Percentiles rank a stretch among this genome's conserved stretches.
phyloP scores from a whole-genome alignment of 495 filamentous ascomycete species.

The Ascodesmis nigricans region DNA sequence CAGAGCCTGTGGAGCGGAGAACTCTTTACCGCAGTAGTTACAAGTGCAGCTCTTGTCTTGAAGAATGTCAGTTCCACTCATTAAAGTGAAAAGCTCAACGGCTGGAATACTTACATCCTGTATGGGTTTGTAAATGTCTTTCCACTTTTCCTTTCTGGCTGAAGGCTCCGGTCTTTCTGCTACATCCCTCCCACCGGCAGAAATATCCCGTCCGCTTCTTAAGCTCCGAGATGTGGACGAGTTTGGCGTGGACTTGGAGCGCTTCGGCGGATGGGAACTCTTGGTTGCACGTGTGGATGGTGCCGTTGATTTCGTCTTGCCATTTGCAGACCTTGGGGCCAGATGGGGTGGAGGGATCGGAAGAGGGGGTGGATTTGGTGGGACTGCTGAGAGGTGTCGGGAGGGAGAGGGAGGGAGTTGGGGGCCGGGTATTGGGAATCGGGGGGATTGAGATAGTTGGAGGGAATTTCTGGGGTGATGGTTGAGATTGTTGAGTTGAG shows the following conservation, averaged over 20 bases:
- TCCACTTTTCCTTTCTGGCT: conserved; percentile 37
- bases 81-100: background rate
- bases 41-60: conserved; percentile 39
- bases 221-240: conserved; percentile 23
- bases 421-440: too few species aligned
- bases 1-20: conserved; percentile 37
- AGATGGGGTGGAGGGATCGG: background rate
- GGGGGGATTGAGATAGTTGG: too few species aligned
- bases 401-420: too few species aligned
- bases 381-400: too few species aligned
- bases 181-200: conserved; percentile 30
- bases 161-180: conserved; percentile 26
- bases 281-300: conserved; percentile 7
- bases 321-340: conserved; percentile 10
- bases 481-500: too few species aligned
- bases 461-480: too few species aligned
- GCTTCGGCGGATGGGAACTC: conserved; percentile 10
- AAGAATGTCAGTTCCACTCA: background rate
- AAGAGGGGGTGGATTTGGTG: background rate
- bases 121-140: conserved; percentile 40
- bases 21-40: conserved; percentile 30
- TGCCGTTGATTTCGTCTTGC: conserved; percentile 7
- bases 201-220: conserved; percentile 26
- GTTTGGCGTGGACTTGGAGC: conserved; percentile 26
- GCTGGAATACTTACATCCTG: conserved; percentile 31